phyloP scores from a whole-genome alignment of 2,329 filamentous ascomycete species.

The Aspergillus calidoustus region DNA sequence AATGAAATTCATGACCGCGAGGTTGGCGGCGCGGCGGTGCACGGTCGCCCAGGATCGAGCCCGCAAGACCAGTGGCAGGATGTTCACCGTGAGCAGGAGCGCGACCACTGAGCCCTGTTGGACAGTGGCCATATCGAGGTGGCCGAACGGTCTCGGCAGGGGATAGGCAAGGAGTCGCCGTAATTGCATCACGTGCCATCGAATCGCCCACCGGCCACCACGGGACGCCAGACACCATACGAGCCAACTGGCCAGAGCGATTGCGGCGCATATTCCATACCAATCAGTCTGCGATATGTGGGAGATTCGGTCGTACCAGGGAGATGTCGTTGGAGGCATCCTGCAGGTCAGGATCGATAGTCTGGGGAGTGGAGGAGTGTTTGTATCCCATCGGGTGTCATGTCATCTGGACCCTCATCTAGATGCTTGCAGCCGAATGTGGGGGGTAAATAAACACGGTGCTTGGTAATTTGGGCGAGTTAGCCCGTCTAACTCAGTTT shows the following conservation, averaged over 20 bases:
- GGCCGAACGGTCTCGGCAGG: no score
- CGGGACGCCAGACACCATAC: background rate
- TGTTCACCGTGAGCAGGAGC: no score
- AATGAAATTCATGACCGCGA: no score
- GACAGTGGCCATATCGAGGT: no score
- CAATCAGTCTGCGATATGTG: conserved; percentile 7
- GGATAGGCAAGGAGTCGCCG: no score
- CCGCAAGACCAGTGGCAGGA: no score
- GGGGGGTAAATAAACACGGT: conserved; percentile 6
- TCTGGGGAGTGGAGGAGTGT: conserved; percentile 2
- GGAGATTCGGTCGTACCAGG: conserved; percentile 7
- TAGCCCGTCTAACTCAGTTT: background rate
- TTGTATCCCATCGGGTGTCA: conserved; percentile 4
- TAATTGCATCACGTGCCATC: no score
- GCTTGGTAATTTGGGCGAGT: background rate
- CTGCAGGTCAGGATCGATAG: conserved; percentile 1
- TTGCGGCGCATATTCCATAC: conserved; percentile 11
- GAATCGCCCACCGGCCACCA: background rate
- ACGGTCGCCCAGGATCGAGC: no score
- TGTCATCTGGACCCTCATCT: conserved; percentile 4
- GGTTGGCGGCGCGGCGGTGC: no score
- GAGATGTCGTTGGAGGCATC: conserved; percentile 12
- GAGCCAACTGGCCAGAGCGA: conserved; percentile 4
- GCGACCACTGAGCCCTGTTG: no score
- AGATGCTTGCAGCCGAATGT: conserved; percentile 10